Evolutionary conservation across 2,329 filamentous ascomycete species (phyloP), one percentile per base, ranked within the genome.

Genomic region (Curvularia spicifera): DNA sequence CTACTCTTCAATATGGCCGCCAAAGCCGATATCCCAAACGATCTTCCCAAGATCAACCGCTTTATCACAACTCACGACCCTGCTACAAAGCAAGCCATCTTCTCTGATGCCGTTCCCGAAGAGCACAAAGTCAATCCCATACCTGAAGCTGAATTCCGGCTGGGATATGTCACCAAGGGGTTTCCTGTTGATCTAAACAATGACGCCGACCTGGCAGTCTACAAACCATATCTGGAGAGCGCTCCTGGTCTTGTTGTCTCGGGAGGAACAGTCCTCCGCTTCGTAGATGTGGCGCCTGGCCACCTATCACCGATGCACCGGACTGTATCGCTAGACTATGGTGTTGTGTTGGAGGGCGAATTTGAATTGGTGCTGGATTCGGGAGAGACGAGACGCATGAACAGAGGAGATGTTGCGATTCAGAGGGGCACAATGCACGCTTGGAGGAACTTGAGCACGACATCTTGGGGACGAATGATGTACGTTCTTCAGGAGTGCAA

Each of bases 201-300:
- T 9, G 76, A 81, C 49, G 67, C 75, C 50, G 83, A 86, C 66
- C 66, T 85, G 5, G 56, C 64, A 9, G 69, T 71, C 8, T 84
- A 85, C 73, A 71, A 78, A 44, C 64, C 68, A 35, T 79, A 79
- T 60, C 74, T 84, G 10, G 58, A 72, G 6, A 68, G 74, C 20
- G 77, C 80, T 0, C 82, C 84, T 0, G 84, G 83, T 0, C 74
- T 86, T 5, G 78, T 80, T 6, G 72, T 81, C 18, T 76, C 78
- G 1, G 72, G 72, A 10, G 82, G 82, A 12, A 81, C 81, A 3
- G 79, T 82, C 1, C 68, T 82, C 33, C 75, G 79, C 18, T 69
- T 72, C 50, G 74, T 77, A 9, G 76, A 78, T 44, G 66, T 74
- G 35, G 53, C 54, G 12, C 76, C 76, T 1, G 70, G 68, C 1